Conservation (phyloP, 2,329 filamentous ascomycete species). For the Coniochaeta ligniaria region DNA sequence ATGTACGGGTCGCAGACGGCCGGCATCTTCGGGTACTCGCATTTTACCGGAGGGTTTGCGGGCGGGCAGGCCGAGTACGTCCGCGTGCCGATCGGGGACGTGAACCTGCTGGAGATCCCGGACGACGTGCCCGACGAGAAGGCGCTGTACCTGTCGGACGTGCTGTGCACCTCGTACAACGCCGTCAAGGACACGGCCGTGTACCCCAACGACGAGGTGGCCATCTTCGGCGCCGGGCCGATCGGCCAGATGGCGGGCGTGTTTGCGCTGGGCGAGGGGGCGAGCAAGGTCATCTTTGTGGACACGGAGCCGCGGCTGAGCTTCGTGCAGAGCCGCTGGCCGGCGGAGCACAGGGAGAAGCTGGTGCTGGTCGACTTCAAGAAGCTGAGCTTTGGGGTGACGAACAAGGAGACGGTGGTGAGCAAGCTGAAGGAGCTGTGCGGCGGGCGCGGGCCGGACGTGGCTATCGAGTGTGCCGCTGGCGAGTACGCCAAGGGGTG, state of each 20-base stretch:
- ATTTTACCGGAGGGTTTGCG: constrained; percentile 81
- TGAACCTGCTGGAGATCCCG: constrained; percentile 74
- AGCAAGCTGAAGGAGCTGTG: constrained; percentile 67
- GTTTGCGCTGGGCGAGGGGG: constrained; percentile 69
- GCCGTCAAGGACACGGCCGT: constrained; percentile 77
- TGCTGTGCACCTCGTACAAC: constrained; percentile 73
- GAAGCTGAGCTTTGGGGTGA: constrained; percentile 49
- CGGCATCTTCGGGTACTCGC: constrained; percentile 66
- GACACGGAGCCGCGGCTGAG: constrained; percentile 67
- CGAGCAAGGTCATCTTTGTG: constrained; percentile 69
- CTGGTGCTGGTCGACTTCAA: constrained; percentile 65
- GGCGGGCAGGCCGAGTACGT: constrained; percentile 86
- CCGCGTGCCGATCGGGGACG: constrained; percentile 70
- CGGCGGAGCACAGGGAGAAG: constrained; percentile 37
- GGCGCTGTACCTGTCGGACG: constrained; percentile 74
- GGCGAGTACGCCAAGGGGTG: constrained; percentile 57
- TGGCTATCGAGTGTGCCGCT: constrained; percentile 59
- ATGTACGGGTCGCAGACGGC: constrained; percentile 76
- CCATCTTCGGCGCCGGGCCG: constrained; percentile 79
- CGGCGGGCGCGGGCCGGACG: constrained; percentile 66
- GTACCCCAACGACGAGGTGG: constrained; percentile 69
- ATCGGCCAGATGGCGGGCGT: constrained; percentile 79
- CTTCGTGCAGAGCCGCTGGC: constrained; percentile 57
- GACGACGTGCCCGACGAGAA: constrained; percentile 79
- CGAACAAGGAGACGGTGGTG: constrained; percentile 55